Base-by-base conservation (phyloP, 1,284 basidiomycete species). In the Termitomyces sp. region DNA sequence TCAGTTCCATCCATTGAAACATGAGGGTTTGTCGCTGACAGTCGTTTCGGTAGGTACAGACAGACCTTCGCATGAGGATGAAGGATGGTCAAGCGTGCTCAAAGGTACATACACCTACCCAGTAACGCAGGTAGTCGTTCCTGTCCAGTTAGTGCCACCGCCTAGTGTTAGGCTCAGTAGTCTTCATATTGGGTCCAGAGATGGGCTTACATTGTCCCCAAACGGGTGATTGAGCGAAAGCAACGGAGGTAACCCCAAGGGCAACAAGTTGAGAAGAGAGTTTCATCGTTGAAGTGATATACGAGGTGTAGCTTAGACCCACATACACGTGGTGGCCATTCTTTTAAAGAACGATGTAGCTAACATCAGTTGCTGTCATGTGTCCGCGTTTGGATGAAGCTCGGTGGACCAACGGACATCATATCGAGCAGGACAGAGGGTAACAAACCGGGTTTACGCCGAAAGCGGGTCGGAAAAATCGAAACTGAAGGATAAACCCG, bases 101-200 rank as follows among this genome's bases (percentile, higher is more conserved):
- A 19, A 9, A 28, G 19, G 24, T 13, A 58, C n/a, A 44, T 19
- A 46, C 28, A 15, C 39, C 13, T 56, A 68, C 72, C 77, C 73
- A 34, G 71, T 56, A 13, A 67, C 69, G 57, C 76, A 77, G 38
- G 68, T 67, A 3, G 71, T 75, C 34, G 60, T 45, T 24, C 76
- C 76, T 7, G 70, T 65, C 73, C 73, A 77, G 9, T 70, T 70
- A 41, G 67, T 70, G 2, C 75, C 74, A 40, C 75, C 76, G 56
- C 76, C 61, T 63, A 21, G 12, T 15, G 21, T 50, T 13, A 9
- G 2, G 13, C 31, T 50, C 38, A 41, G 15, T 15, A n/a, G 31
- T n/a, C 17, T 31, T 33, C 2, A 3, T 5, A 3, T 19, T n/a
- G 17, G 4, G 28, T 17, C 1, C 7, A 3, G 17, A n/a, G 39